Evolutionary conservation across 306 rosid species (phyloP), one percentile per base, ranked within the genome.

Genomic region (Begonia loranthoides): DNA sequence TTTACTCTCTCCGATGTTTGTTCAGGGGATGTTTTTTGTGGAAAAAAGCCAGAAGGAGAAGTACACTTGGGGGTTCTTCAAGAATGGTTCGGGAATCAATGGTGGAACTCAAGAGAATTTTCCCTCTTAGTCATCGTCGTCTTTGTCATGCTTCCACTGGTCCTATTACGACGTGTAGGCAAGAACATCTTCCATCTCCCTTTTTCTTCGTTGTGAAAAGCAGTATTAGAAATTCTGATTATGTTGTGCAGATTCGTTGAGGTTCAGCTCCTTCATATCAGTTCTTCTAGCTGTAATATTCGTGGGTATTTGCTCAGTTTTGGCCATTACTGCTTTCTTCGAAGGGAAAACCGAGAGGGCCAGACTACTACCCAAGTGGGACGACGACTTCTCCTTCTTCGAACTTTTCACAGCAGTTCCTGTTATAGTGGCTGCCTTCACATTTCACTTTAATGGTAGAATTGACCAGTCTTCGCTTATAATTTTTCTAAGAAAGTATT

Each of bases 381-480:
- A 80, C 59, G 15, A 74, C 49, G 78, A 76, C 47, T 75, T 81
- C 17, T 66, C 95, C 44, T 73, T 90, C 87, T 80, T 85, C 72
- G 87, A 90, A 45, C 87, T 90, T 13, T 90, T 90, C 74, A 90
- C 97, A 36, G 86, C 93, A 10, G 87, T 90, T 14, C 97, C 97
- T 0, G 95, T 90, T 66, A 74, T 90, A 15, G 95, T 90, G 65
- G 80, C 94, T 0, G 92, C 94, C 49, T 90, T 90, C 79, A 76
- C 94, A 38, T 90, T 90, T 66, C 97, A 90, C 64, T 85, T 78
- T 69, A 90, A 85, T 45, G 94, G 97, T 70, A 75, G 51, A 49
- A n/a, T n/a, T n/a, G n/a, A n/a, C n/a, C n/a, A n/a, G n/a, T n/a
- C n/a, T n/a, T n/a, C n/a, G n/a, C n/a, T n/a, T n/a, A n/a, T n/a